Base-by-base conservation (phyloP, 2,329 filamentous ascomycete species). In the Fusarium coicis region DNA sequence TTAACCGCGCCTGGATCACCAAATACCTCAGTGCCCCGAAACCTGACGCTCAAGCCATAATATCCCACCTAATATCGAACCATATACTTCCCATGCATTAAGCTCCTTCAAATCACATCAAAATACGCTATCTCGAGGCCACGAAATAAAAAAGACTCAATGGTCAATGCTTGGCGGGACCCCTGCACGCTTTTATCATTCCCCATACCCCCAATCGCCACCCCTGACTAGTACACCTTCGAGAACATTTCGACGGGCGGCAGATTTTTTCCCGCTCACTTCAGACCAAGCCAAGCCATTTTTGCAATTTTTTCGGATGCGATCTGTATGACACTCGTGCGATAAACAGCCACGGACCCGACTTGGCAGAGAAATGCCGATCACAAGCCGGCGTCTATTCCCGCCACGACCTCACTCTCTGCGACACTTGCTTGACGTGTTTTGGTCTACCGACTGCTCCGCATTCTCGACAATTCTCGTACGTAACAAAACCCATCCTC, bases 191-290 rank as follows among this genome's bases (percentile, higher is more conserved):
- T 42, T 64, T 57, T 68, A 67, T 64, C 64, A 50, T 68, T 42
- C 37, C 55, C 62, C 53, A 57, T 28, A 47, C 42, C 18, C 11
- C 21, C 37, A 55, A 36, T 30, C 56, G 36, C 63, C 65, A 47
- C 62, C 66, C 70, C 71, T 67, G 70, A 39, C 67, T 68, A 68
- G 58, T 44, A 53, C 43, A 9, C 49, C 71, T 73, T 73, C 71
- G 57, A 73, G 71, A 73, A 73, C 58, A 68, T 60, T 73, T 73
- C 71, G 40, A 69, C 50, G 36, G 50, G 56, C 40, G 46, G 37
- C 18, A 30, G 34, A 40, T 32, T 49, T n/a, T n/a, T 47, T 8
- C 26, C 50, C 23, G 23, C 6, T n/a, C 23, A 8, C 26, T 19
- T 66, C n/a, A 47, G 43, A 19, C 4, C 44, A 30, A 30, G 69